These are phyloP conservation scores for Hericium alpestre DNA, from an alignment of 768 basidiomycete species.

Conservation along the genomic window DNA sequence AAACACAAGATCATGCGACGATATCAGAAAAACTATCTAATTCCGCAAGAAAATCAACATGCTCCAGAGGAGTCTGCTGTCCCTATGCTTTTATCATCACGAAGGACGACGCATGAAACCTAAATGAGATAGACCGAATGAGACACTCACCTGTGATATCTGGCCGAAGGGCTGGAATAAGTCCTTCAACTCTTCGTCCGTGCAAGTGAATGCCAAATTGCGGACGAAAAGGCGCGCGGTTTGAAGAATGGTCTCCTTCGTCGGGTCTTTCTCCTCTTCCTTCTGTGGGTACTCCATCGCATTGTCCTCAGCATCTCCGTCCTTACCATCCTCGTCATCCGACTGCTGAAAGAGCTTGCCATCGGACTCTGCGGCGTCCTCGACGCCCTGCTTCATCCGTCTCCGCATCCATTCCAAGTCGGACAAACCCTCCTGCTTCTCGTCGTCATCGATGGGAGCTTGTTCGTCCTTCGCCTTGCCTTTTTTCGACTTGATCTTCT, in stretches of 20 bases:
- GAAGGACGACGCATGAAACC: conserved; percentile 1
- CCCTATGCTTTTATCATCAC: conserved; percentile 44
- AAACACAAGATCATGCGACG: conserved; percentile 1
- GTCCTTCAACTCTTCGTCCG: conserved; percentile 54
- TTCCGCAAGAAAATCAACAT: conserved; percentile 37
- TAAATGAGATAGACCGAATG: not conserved
- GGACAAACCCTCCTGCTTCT: conserved; percentile 33
- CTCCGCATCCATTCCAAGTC: conserved; percentile 71
- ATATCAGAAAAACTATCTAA: conserved; percentile 41
- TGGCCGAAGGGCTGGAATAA: conserved; percentile 63
- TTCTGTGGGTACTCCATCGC: conserved; percentile 6
- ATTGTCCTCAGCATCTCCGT: conserved; percentile 3
- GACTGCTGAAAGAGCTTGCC: conserved; percentile 54
- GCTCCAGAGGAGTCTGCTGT: conserved; percentile 41
- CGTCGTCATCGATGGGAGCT: conserved; percentile 10
- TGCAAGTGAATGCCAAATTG: conserved; percentile 86
- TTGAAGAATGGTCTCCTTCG: conserved; percentile 45
- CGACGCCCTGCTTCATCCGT: conserved; percentile 41
- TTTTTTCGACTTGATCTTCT: conserved; percentile 7
- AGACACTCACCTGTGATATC: conserved; percentile 57
- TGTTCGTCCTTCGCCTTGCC: conserved; percentile 7
- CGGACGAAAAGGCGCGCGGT: conserved; percentile 84
- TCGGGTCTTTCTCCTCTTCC: conserved; percentile 9
- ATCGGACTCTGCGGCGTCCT: conserved; percentile 7
- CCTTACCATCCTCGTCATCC: conserved; percentile 34